phyloP scores from a whole-genome alignment of 1,139 yeast genomes.

The Hansenula sp. region DNA sequence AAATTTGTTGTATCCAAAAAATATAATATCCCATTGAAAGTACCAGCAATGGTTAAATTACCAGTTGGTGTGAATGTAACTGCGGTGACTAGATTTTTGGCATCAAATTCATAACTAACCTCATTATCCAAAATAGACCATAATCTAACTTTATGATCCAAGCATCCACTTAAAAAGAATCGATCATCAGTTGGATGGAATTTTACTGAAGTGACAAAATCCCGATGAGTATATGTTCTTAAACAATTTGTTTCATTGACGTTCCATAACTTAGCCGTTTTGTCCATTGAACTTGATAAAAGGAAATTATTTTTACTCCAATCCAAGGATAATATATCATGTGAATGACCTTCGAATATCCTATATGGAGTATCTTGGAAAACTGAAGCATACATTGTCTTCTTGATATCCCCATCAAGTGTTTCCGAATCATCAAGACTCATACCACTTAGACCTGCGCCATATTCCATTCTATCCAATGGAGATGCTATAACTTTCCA shows the following conservation, averaged over 20 bases:
- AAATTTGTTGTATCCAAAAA: slow-evolving; percentile 67
- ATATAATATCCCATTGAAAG: slow-evolving; percentile 70
- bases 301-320: slow-evolving; percentile 90
- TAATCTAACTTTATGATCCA: slow-evolving; percentile 72
- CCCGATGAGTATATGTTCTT: slow-evolving; percentile 66
- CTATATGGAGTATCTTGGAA: slow-evolving; percentile 68
- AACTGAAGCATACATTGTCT: slow-evolving; percentile 60
- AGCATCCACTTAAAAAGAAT: slow-evolving; percentile 78
- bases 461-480: slow-evolving; percentile 48
- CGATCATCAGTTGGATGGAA: slow-evolving; percentile 89
- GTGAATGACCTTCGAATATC: slow-evolving; percentile 63
- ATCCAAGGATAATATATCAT: slow-evolving; percentile 67
- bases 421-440: background rate
- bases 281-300: slow-evolving; percentile 81
- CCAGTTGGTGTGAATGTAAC: slow-evolving; percentile 72
- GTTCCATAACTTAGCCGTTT: slow-evolving; percentile 83
- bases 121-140: slow-evolving; percentile 85
- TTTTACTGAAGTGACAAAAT: slow-evolving; percentile 76
- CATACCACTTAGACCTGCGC: slow-evolving; percentile 7
- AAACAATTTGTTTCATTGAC: slow-evolving; percentile 62
- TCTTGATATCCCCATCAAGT: slow-evolving; percentile 5
- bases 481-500: slow-evolving; percentile 82
- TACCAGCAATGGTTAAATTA: slow-evolving; percentile 64
- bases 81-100: slow-evolving; percentile 59
- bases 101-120: slow-evolving; percentile 39